Base-by-base conservation (phyloP, 805 yeast genomes). In the Candida andamanensis region DNA sequence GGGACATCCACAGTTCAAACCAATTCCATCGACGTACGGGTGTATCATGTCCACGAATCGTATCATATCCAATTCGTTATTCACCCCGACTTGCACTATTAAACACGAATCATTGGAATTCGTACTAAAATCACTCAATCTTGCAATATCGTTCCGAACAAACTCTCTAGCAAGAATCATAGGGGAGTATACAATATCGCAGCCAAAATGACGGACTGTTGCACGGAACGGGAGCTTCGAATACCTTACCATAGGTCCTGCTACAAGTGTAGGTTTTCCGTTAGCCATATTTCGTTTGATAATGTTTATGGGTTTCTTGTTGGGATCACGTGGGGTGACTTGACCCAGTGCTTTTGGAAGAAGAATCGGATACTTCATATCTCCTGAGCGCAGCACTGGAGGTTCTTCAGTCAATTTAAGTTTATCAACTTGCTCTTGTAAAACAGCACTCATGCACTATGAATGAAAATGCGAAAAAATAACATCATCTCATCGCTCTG, bases 1-100 rank as follows among this genome's bases (percentile, higher is more conserved):
- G 1, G 98, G 98, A 60, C 98, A 92, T 0, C 98, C 98, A 58
- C 97, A 92, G 63, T 92, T 92, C 36, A 92, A 69, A 0, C 97
- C 97, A 25, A 92, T 78, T 0, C 94, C 98, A 58, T 90, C 97
- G 28, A 85, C 89, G 50, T 76, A 85, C 0, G 95, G 95, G 36
- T 74, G 74, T n/a, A 89, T 76, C 87, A 92, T 78, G 32, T 83
- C 86, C 4, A 85, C 86, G 50, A 90, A 86, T 38, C 90, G 70
- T 15, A 84, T 53, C 32, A 92, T 60, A 56, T 92, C 97, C 8
- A 77, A 74, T 3, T 80, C 83, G 52, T 86, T 89, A 48, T 85
- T 85, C 9, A 82, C 80, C 4, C 97, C 98, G 12, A 90, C 84
- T 60, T 92, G 98, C 1, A 87, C 89, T 13, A 92, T 77, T 17